Conservation (phyloP, 164 flowering plant genomes). For the Malania oleifera region DNA sequence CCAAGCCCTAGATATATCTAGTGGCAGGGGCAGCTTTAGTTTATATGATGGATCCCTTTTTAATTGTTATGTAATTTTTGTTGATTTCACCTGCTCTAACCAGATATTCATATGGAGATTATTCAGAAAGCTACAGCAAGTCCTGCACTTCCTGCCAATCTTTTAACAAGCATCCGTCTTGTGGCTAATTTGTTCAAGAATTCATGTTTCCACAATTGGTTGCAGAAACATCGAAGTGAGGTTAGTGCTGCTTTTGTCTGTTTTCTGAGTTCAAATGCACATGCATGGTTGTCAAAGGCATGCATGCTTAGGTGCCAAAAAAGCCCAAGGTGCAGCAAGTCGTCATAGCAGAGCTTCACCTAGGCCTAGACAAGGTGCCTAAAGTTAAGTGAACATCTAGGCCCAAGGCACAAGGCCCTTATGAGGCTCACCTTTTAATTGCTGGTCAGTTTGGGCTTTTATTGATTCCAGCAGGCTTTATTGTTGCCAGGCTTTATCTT, state of each 20-base stretch:
- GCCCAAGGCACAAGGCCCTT: no score
- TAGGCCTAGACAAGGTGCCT: no score
- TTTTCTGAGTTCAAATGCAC: no score
- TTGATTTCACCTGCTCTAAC: slow-evolving; percentile 1
- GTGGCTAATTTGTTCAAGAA: slow-evolving; percentile 77
- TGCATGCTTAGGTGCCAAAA: no score
- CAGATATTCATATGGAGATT: slow-evolving; percentile 68
- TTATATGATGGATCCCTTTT: background rate
- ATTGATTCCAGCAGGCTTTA: no score
- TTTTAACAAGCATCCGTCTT: slow-evolving; percentile 67
- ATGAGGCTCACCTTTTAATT: no score
- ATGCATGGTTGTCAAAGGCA: no score
- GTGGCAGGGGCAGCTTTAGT: background rate
- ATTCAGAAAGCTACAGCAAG: slow-evolving; percentile 50
- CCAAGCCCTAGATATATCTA: background rate
- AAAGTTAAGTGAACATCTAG: no score
- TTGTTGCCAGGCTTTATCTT: no score
- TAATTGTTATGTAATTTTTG: background rate
- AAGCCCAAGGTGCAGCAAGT: no score
- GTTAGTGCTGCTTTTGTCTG: slow-evolving; percentile 23
- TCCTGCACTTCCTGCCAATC: slow-evolving; percentile 63
- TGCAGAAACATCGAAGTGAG: slow-evolving; percentile 64
- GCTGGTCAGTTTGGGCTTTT: no score
- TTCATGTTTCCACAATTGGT: slow-evolving; percentile 57
- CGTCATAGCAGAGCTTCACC: no score